A percentile compares a stretch with the other conserved stretches of the same genome.
Conservation (phyloP, 2,329 filamentous ascomycete species). For the Cordyceps fumosorosea region DNA sequence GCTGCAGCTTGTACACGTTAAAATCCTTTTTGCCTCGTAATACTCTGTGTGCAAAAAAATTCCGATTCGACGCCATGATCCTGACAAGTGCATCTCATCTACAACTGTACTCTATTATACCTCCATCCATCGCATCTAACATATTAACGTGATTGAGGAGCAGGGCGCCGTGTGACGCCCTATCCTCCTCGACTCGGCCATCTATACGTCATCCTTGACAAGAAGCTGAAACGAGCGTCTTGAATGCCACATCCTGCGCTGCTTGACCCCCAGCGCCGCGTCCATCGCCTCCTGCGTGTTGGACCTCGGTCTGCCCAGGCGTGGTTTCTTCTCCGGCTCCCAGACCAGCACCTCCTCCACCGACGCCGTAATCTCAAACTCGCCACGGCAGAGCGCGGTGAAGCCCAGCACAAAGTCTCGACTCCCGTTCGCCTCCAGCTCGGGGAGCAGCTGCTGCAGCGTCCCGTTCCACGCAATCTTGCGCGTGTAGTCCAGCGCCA, state of each 20-base stretch:
- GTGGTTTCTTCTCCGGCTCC: slow-evolving; percentile 25
- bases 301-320: slow-evolving; percentile 33
- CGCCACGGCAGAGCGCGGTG: slow-evolving; percentile 69
- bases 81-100: too few relatives aligned
- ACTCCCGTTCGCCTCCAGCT: slow-evolving; percentile 52
- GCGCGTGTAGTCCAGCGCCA: slow-evolving; percentile 74
- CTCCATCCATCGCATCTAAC: not conserved
- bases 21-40: not conserved
- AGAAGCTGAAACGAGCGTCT: slow-evolving; percentile 49
- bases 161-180: not conserved
- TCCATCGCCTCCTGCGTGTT: slow-evolving; percentile 54
- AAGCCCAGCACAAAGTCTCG: slow-evolving; percentile 60
- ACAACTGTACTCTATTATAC: too few relatives aligned
- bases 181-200: not conserved
- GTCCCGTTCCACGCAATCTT: slow-evolving; percentile 82
- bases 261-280: slow-evolving; percentile 49
- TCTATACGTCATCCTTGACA: slow-evolving; percentile 38
- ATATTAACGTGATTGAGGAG: not conserved
- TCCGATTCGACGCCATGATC: not conserved
- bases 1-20: too few relatives aligned
- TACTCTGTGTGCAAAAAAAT: not conserved
- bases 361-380: slow-evolving; percentile 73
- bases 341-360: slow-evolving; percentile 71
- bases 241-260: slow-evolving; percentile 60
- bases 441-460: slow-evolving; percentile 65